Conservation (phyloP, 176 grass and related monocot species). For the Oryza glumipatula region DNA sequence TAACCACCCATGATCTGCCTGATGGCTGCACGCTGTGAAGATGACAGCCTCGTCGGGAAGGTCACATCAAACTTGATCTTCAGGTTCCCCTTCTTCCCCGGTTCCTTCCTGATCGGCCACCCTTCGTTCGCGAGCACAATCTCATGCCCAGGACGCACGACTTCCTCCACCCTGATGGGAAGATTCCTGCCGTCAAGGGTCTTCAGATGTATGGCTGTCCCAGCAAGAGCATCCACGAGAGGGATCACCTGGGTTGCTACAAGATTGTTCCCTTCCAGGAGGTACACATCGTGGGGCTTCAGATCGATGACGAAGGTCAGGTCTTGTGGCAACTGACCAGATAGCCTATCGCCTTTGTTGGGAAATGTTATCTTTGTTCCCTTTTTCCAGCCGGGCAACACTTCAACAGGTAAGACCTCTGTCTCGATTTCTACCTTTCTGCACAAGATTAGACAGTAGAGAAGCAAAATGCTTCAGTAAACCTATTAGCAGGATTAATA, state of each 20-base stretch:
- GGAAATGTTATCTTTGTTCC: conserved; percentile 81
- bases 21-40: conserved; percentile 46
- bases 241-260: conserved; percentile 49
- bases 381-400: conserved; percentile 70
- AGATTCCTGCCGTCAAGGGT: conserved; percentile 54
- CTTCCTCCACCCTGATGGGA: conserved; percentile 51
- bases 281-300: conserved; percentile 71
- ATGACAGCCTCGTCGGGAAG: conserved; percentile 50
- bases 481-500: neutral
- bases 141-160: conserved; percentile 55
- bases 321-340: conserved; percentile 52
- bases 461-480: conserved; percentile 4
- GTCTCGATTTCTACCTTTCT: conserved; percentile 49
- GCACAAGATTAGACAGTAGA: conserved; percentile 23
- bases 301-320: conserved; percentile 61
- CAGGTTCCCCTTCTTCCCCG: conserved; percentile 58
- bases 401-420: conserved; percentile 59
- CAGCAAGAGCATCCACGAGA: conserved; percentile 63
- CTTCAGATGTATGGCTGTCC: conserved; percentile 53
- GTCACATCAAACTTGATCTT: conserved; percentile 61
- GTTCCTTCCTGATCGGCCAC: conserved; percentile 60
- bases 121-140: conserved; percentile 56
- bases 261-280: conserved; percentile 68
- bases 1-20: conserved; percentile 43
- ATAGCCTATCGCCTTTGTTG: conserved; percentile 54